Percentiles rank a stretch among this genome's conserved stretches.
phyloP scores from a whole-genome alignment of 129 eudicot species.

The Flaveria sonorensis region DNA sequence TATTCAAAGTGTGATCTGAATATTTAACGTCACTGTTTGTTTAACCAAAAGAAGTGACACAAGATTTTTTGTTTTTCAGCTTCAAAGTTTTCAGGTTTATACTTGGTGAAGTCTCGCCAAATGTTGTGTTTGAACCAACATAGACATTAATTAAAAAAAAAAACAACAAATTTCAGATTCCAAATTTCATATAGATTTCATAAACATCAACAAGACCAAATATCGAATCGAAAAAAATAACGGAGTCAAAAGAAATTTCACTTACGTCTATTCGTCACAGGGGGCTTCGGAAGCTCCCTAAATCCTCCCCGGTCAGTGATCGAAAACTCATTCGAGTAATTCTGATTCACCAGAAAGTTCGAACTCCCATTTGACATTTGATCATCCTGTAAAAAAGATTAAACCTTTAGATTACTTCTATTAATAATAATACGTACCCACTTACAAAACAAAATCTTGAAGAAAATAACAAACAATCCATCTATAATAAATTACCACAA shows the following conservation, averaged over 20 bases:
- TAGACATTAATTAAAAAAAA: not conserved
- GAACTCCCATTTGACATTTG: constrained; percentile 51
- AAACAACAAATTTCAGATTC: not conserved
- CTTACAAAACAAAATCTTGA: not conserved
- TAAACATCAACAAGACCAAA: too few relatives aligned
- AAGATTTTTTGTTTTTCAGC: not conserved
- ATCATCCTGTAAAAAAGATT: constrained; percentile 47
- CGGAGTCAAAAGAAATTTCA: not conserved
- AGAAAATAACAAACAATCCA: not conserved
- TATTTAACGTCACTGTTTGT: not conserved
- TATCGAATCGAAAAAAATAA: too few relatives aligned
- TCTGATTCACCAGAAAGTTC: constrained; percentile 49
- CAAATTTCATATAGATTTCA: too few relatives aligned
- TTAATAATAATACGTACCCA: not conserved
- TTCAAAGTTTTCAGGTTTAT: not conserved
- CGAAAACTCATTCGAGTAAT: constrained; percentile 37
- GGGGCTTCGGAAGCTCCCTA: constrained; percentile 65
- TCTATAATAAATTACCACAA: constrained; percentile 40
- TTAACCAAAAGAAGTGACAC: not conserved
- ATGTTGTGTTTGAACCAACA: not conserved
- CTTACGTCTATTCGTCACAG: constrained; percentile 64
- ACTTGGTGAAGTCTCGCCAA: not conserved
- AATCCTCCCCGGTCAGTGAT: constrained; percentile 40
- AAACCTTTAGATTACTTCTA: not conserved
- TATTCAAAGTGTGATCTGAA: not conserved